Base-by-base conservation (phyloP, 306 rosid genomes). In the Urtica urens region DNA sequence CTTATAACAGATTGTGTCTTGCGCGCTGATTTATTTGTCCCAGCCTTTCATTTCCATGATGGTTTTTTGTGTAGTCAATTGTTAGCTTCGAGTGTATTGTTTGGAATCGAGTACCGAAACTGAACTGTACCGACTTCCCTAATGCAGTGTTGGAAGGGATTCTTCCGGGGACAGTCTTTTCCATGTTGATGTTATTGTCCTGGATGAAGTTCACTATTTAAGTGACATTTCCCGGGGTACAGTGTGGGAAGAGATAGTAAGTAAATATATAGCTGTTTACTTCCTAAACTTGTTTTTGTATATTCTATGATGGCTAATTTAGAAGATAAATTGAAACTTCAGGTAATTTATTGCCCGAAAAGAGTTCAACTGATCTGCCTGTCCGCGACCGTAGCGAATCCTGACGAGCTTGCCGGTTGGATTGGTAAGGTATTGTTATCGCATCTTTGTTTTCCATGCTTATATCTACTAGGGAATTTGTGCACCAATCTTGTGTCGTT, bases 351-450 rank as follows among this genome's bases (percentile, higher is more conserved):
- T 72, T 72, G 77, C 67, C 93, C 97, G 6, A 84, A 78, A 72
- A 70, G 72, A 60, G 95, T 88, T 47, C 95, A 84, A 60, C 95
- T 84, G 60, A 81, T 84, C 63, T 81, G 90, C 66, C 71, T 86
- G 52, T 78, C 93, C 12, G 90, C 90, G 63, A 86, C 96, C 2
- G 93, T 86, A 41, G 96, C 96, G 64, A 81, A 84, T 71, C 80
- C 97, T n/a, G 95, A 78, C 38, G 97, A 81, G 73, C 71, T 90
- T 62, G 93, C 97, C 66, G 95, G 95, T 49, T 90, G 97, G 97
- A 90, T 90, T 64, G 78, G 87, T 69, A 94, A 90, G 97, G 97
- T 90, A 80, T 23, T 42, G 35, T 60, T 44, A n/a, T n/a, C n/a
- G 39, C 54, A 37, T 22, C 55, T 23, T 29, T 22, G 35, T 39